phyloP scores from a whole-genome alignment of 106 monocot genomes.

The Iris macrosiphon region DNA sequence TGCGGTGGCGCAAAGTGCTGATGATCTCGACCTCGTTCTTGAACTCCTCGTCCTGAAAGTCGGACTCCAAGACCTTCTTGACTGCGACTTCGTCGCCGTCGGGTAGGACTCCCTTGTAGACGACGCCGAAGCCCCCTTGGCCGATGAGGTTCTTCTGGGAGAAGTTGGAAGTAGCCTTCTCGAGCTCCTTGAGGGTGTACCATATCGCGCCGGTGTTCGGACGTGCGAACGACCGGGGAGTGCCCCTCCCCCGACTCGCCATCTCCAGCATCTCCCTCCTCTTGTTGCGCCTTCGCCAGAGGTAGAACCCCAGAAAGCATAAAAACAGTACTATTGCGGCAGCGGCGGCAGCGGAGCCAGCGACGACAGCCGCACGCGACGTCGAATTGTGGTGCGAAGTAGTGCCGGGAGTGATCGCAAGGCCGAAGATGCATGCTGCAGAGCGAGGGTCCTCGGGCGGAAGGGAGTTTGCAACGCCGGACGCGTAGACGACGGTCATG shows the following conservation, averaged over 20 bases:
- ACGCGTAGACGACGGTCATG: conserved; percentile 31
- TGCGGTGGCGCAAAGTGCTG: conserved; percentile 46
- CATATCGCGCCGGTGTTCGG: conserved; percentile 44
- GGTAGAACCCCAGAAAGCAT: background rate
- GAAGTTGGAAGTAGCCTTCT: conserved; percentile 30
- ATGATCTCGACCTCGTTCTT: conserved; percentile 56
- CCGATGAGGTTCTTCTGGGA: conserved; percentile 30
- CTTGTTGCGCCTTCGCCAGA: background rate
- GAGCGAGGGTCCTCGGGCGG: conserved; percentile 32
- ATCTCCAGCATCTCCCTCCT: background rate
- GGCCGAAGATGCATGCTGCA: conserved; percentile 31
- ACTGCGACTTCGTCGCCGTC: conserved; percentile 46
- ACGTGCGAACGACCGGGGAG: conserved; percentile 1
- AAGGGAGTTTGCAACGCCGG: conserved; percentile 26
- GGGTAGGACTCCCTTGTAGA: conserved; percentile 41
- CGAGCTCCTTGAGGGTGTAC: conserved; percentile 31
- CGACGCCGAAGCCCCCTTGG: conserved; percentile 42
- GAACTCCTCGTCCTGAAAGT: conserved; percentile 46
- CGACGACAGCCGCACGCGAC: background rate
- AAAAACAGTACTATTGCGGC: background rate
- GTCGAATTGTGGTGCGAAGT: background rate
- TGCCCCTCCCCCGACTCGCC: background rate
- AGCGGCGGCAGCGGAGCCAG: conserved; percentile 3
- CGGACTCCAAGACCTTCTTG: conserved; percentile 37
- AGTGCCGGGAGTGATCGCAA: conserved; percentile 1